Conservation (phyloP, 169 alveolate genomes). For the Plasmodium gonderi region DNA sequence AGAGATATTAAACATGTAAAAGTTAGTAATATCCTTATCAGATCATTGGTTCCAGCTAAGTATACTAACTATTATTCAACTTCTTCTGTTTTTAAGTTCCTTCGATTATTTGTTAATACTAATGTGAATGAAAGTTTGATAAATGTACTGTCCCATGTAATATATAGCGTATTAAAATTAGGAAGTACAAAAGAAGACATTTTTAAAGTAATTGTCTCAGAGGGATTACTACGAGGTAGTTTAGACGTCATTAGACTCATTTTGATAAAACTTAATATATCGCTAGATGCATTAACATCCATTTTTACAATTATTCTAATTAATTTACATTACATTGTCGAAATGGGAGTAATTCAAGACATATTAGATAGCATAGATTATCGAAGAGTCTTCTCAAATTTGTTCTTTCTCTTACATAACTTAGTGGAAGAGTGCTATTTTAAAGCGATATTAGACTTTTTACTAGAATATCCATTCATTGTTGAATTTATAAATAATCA, state of each 20-base stretch:
- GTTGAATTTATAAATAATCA: conserved; percentile 15
- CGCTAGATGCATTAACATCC: conserved; percentile 22
- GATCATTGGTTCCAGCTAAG: conserved; percentile 36
- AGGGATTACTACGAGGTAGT: conserved; percentile 44
- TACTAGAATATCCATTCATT: conserved; percentile 7
- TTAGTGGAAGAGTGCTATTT: conserved; percentile 45
- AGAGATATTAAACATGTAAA: conserved; percentile 50
- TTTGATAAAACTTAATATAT: conserved; percentile 50
- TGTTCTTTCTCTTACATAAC: conserved; percentile 41
- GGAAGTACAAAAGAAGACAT: conserved; percentile 11
- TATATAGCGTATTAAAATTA: conserved; percentile 29
- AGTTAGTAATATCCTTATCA: conserved; percentile 47
- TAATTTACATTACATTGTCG: conserved; percentile 8
- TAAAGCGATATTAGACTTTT: conserved; percentile 30
- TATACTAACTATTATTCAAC: conserved; percentile 13
- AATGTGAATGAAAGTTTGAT: conserved; percentile 11
- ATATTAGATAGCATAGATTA: conserved; percentile 38
- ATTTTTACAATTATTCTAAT: conserved; percentile 4
- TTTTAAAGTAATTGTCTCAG: conserved; percentile 13
- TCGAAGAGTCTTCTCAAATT: conserved; percentile 38
- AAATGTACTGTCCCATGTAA: conserved; percentile 16
- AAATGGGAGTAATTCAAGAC: conserved; percentile 28
- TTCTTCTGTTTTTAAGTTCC: conserved; percentile 30
- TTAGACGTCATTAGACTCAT: conserved; percentile 9
- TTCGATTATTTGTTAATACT: conserved; percentile 17